Base-by-base conservation (phyloP, 805 yeast genomes). In the Saccharomycopsis babjevae region DNA sequence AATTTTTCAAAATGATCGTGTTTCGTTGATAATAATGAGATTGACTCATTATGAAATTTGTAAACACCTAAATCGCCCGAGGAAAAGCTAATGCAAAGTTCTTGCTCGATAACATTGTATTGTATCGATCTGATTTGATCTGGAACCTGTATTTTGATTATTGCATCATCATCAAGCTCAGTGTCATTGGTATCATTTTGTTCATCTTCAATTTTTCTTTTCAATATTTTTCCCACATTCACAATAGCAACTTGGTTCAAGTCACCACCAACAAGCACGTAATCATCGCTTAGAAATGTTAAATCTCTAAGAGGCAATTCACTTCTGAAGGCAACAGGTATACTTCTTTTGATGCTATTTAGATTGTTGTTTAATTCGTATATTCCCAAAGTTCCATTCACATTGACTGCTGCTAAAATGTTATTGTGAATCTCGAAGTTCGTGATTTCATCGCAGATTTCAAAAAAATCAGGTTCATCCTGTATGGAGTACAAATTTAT, bases 221-320 rank as follows among this genome's bases (percentile, higher is more conserved):
- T 43, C 20, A 46, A 25, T 28, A 59, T 22, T 28, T 32, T 50
- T 1, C 28, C 15, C 3, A 60, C 13, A 20, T 52, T 54, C 1
- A 84, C 69, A 2, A 86, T 68, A 1, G 76, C 73, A 50, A 87
- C 70, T 60, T 83, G 83, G 54, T 80, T 78, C 64, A 83, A 87
- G 65, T 86, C 88, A 46, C 93, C 92, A 30, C 86, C 91, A 62
- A 83, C 78, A 0, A 83, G 74, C 0, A 78, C 74, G 34, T 59
- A 54, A 30, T 40, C 42, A 30, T 56, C 36, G 18, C 54, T 58
- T 13, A 60, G 39, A 40, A 63, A 57, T 5, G 34, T 40, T 8
- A 63, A 36, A 40, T 63, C 65, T 38, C 65, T 50, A 7, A 63
- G 57, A 20, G 62, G 57, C 28, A 63, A 50, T 30, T 61, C 64